Percentiles rank a stretch among this genome's conserved stretches.
Conservation (phyloP, 208 protist genomes). For the Phytomonas sp. region DNA sequence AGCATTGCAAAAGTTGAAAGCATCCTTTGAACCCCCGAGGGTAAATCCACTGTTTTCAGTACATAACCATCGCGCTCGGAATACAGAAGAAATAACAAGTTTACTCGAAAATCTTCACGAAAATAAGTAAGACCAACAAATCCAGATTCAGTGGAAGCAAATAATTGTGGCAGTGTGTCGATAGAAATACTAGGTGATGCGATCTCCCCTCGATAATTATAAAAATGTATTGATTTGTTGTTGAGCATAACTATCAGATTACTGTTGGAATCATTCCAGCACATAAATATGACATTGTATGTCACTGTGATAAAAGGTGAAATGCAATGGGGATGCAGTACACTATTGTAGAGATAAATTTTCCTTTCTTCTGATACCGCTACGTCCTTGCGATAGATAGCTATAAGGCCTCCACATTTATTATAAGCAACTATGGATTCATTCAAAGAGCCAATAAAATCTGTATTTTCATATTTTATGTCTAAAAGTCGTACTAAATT, state of each 20-base stretch:
- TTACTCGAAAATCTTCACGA: constrained; percentile 3
- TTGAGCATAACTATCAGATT: constrained; percentile 59
- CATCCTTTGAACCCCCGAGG: constrained; percentile 11
- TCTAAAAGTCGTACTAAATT: constrained; percentile 51
- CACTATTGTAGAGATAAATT: constrained; percentile 21
- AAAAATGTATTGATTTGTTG: constrained; percentile 42
- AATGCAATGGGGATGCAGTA: background rate
- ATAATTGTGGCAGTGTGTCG: constrained; percentile 19
- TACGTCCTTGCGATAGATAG: constrained; percentile 26
- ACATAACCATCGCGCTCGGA: constrained; percentile 10
- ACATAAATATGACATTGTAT: constrained; percentile 51
- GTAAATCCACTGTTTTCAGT: constrained; percentile 20
- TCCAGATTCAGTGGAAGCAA: constrained; percentile 31
- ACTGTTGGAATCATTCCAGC: constrained; percentile 53
- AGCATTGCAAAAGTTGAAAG: constrained; percentile 13
- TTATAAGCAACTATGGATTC: constrained; percentile 36
- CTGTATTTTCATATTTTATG: constrained; percentile 25
- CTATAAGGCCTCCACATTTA: constrained; percentile 37
- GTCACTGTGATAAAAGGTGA: constrained; percentile 26
- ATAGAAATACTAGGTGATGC: constrained; percentile 24
- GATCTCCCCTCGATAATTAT: constrained; percentile 32
- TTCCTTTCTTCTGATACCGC: constrained; percentile 16
- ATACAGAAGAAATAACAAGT: constrained; percentile 10
- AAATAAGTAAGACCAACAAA: constrained; percentile 29
- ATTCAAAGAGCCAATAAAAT: constrained; percentile 16